These are phyloP conservation scores for Hsuehochloa calcarea DNA, from an alignment of 176 grass and related monocot species.

Conservation along the genomic window DNA sequence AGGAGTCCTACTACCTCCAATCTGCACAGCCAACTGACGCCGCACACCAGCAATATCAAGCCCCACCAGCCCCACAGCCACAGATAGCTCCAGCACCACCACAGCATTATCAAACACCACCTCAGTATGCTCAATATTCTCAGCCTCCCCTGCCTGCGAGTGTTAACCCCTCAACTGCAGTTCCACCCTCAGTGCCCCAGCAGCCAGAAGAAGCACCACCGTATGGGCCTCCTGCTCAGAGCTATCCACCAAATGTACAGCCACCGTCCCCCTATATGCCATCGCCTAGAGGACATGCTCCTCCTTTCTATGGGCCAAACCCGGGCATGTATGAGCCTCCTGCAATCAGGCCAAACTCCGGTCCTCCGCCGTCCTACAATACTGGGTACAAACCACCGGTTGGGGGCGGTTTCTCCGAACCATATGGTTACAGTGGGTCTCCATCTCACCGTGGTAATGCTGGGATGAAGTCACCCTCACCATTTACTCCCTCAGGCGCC, in stretches of 20 bases:
- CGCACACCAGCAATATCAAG: conserved; percentile 59
- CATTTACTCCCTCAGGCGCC: conserved; percentile 33
- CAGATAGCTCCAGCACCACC: conserved; percentile 28
- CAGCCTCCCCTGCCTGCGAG: conserved; percentile 41
- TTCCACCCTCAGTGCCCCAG: conserved; percentile 36
- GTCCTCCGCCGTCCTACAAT: conserved; percentile 40
- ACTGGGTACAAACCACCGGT: conserved; percentile 57
- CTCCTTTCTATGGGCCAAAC: conserved; percentile 63
- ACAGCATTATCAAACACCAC: conserved; percentile 39
- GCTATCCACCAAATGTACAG: conserved; percentile 51
- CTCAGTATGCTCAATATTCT: conserved; percentile 53
- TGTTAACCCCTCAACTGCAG: conserved; percentile 46
- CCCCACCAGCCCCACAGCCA: conserved; percentile 28
- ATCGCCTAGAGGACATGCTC: conserved; percentile 41
- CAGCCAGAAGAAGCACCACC: conserved; percentile 53
- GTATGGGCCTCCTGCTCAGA: conserved; percentile 52
- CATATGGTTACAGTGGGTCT: conserved; percentile 65
- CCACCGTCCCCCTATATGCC: conserved; percentile 52
- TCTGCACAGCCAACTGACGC: conserved; percentile 46
- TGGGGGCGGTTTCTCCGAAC: conserved; percentile 46
- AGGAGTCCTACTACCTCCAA: conserved; percentile 52
- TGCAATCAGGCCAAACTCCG: conserved; percentile 48
- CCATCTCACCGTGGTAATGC: conserved; percentile 59
- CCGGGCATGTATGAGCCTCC: conserved; percentile 53
- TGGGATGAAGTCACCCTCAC: conserved; percentile 43